Percentiles rank a stretch among this genome's conserved stretches.
These are phyloP conservation scores for Dipteronia dyeriana DNA, from an alignment of 345 rosid genomes.

Conservation along the genomic window DNA sequence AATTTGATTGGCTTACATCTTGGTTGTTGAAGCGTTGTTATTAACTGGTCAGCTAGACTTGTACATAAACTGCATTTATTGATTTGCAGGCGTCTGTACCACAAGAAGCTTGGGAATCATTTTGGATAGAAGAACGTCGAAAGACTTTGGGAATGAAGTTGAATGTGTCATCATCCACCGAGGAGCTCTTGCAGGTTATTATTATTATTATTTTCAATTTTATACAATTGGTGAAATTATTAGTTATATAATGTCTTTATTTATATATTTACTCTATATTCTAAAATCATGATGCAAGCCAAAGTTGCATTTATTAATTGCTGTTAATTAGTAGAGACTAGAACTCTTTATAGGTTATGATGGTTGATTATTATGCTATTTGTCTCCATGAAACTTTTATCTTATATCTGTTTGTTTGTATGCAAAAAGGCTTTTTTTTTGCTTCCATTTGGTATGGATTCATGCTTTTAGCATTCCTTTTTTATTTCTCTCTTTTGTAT, in stretches of 20 bases:
- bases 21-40: not conserved
- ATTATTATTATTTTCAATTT: not conserved
- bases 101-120: slow-evolving; percentile 72
- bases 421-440: slow-evolving; percentile 10
- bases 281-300: slow-evolving; percentile 1
- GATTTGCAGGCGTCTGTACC: slow-evolving; percentile 67
- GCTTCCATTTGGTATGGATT: slow-evolving; percentile 3
- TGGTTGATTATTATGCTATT: not conserved
- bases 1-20: not conserved
- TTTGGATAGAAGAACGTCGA: slow-evolving; percentile 65
- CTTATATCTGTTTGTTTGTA: not conserved
- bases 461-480: not conserved
- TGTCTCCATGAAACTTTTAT: not conserved
- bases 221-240: slow-evolving; percentile 5
- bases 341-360: not conserved
- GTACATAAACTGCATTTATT: not conserved
- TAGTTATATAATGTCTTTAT: not conserved
- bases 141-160: slow-evolving; percentile 63
- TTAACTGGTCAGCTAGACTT: not conserved
- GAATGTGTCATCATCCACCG: slow-evolving; percentile 55
- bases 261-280: not conserved
- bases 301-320: not conserved
- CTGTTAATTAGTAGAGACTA: not conserved
- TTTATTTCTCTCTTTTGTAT: not conserved
- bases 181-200: slow-evolving; percentile 79